Base-by-base conservation (phyloP, 768 basidiomycete genomes). In the Termitomyces sp. region DNA sequence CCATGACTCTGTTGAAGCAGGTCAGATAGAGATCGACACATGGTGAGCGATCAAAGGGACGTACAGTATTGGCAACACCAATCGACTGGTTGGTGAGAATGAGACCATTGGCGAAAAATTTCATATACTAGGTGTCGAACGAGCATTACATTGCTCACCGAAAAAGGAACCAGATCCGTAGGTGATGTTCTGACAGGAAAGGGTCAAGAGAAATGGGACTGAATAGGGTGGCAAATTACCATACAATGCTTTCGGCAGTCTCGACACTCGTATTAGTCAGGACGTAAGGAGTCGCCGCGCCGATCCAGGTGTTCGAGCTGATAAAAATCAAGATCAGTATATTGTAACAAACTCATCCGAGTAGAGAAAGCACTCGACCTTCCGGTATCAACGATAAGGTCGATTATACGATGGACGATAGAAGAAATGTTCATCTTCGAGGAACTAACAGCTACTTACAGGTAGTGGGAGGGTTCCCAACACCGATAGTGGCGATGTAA, bases 271-370 rank as follows among this genome's bases (percentile, higher is more conserved):
- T 81, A 56, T 73, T 74, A 5, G 87, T 87, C 58, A 57, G 56
- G 16, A 63, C 64, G 64, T 84, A 88, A 1, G 68, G 14, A n/a
- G 65, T 72, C 8, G 20, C 60, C 24, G 87, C 84, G 22, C 86
- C 86, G 45, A 88, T 73, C 86, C 87, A 88, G 27, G 86, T 87
- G 72, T 87, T 87, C 16, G 86, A 85, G 69, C 83, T 85, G 34
- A 42, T 6, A 37, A 18, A 22, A 22, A 24, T 16, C 27, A 6
- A 40, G 5, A 37, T 22, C 7, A 32, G 22, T 47, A 18, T 22
- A 37, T n/a, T n/a, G n/a, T n/a, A n/a, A 5, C 10, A n/a, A 37
- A 3, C 5, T 30, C 36, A 9, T 16, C 5, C 13, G 12, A n/a
- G 12, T 6, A 0, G 34, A 42, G 8, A 26, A 27, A 24, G 33